These are phyloP conservation scores for Hansenula lynferdii DNA, from an alignment of 1,139 yeast species.

Conservation along the genomic window DNA sequence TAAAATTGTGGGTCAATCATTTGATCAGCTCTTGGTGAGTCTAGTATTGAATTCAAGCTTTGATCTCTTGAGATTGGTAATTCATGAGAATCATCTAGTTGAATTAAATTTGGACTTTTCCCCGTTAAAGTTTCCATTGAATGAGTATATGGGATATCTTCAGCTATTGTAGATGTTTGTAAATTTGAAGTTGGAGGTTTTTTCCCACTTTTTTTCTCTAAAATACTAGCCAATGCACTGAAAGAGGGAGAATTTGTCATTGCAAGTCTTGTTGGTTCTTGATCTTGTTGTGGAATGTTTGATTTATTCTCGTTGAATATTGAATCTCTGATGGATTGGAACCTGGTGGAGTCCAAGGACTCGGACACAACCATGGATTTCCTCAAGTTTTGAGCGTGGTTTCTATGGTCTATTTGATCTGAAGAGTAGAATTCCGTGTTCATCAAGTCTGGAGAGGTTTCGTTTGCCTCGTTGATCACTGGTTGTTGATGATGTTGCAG, in stretches of 20 bases:
- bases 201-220: constrained; percentile 28
- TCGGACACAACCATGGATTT: constrained; percentile 43
- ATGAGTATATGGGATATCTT: neutral
- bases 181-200: neutral
- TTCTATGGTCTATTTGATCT: constrained; percentile 25
- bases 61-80: no score
- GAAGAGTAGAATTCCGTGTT: constrained; percentile 27
- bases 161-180: constrained; percentile 12
- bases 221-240: constrained; percentile 33
- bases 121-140: no score
- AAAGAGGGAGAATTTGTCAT: constrained; percentile 42
- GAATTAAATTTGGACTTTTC: neutral
- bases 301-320: no score
- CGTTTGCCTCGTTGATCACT: no score
- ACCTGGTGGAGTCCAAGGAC: constrained; percentile 31
- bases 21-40: neutral
- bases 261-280: constrained; percentile 20
- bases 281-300: constrained; percentile 4
- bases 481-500: neutral
- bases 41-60: neutral
- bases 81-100: neutral
- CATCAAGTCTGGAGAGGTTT: constrained; percentile 18
- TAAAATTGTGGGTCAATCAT: neutral
- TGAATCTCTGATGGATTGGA: constrained; percentile 7
- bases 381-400: constrained; percentile 44